phyloP scores from a whole-genome alignment of 495 filamentous ascomycete species.

The Hypoxylon rickii region DNA sequence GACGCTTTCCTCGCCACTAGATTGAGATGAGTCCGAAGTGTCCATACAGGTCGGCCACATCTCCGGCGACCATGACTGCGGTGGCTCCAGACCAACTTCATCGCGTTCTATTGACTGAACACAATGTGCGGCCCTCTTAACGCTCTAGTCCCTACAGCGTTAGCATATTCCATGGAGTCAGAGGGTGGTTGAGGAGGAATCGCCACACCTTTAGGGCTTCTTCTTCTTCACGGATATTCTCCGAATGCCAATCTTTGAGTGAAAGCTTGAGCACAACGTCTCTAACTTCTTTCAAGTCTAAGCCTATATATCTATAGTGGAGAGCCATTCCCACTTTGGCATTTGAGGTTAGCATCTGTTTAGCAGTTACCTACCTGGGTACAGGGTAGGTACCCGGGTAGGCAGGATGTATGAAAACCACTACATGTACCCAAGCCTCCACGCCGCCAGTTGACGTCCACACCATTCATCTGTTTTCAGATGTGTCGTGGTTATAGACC shows the following conservation, averaged over 20 bases:
- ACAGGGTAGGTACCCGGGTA: background rate
- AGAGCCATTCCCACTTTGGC: slow-evolving; percentile 19
- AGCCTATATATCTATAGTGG: slow-evolving; percentile 6
- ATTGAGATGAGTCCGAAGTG: background rate
- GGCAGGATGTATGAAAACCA: background rate
- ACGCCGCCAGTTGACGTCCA: no score
- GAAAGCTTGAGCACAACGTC: slow-evolving; percentile 15
- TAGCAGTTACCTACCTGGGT: background rate
- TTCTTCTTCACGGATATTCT: slow-evolving; percentile 6
- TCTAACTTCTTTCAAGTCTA: no score
- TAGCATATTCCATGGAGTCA: no score
- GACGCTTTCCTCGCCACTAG: slow-evolving; percentile 25
- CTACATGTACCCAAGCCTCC: no score
- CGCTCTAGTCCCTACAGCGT: slow-evolving; percentile 1
- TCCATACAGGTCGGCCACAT: slow-evolving; percentile 1
- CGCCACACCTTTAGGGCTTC: background rate
- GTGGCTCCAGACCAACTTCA: background rate
- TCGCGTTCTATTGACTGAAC: slow-evolving; percentile 9
- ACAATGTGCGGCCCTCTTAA: slow-evolving; percentile 7
- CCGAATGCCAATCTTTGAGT: background rate
- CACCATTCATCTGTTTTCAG: no score
- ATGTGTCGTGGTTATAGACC: no score
- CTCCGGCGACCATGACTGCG: background rate
- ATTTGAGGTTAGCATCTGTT: background rate
- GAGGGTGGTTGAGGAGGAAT: no score